Base-by-base conservation (phyloP, 176 grass and related monocot species). In the Chloris gayana region DNA sequence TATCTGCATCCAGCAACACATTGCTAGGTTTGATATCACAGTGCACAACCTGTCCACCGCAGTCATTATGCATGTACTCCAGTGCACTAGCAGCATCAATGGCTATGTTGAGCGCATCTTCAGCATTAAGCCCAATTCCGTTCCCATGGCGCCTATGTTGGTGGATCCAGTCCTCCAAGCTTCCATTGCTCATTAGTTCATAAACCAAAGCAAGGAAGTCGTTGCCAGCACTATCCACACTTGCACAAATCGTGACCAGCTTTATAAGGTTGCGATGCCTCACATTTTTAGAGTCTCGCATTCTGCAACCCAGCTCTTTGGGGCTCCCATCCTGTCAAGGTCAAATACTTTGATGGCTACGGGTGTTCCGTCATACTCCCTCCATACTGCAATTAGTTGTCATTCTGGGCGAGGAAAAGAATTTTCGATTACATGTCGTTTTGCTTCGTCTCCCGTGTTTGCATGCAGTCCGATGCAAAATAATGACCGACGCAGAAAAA, bases 151-250 rank as follows among this genome's bases (percentile, higher is more conserved):
- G 53, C 30, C 45, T 77, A 29, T 56, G 56, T 14, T 66, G 72
- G 54, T 72, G 69, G 21, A 89, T 89, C 82, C 77, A 89, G 14
- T 89, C 77, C 62, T 89, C 77, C 32, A 89, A 64, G 29, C 77
- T 89, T 35, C 82, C 82, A 14, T 82, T 78, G 49, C 41, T 56
- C 77, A 89, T 85, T 41, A 85, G 70, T 42, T 89, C 82, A 29
- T 89, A 89, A 29, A 89, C 82, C 45, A 89, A 39, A 21, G 87
- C 87, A 13, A 19, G 29, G 70, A 89, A 89, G 27, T 89, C 87
- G 3, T 89, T 72, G 82, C 84, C 80, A 19, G 62, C 63, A 37
- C 69, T 82, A 38, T 89, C 87, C 53, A 82, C 39, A 75, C 87
- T 85, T 4, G 65, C 70, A 34, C 37, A 57, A 24, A 85, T n/a